Evolutionary conservation across 805 yeast species (phyloP).

Genomic region (Sugiyamaella americana): DNA sequence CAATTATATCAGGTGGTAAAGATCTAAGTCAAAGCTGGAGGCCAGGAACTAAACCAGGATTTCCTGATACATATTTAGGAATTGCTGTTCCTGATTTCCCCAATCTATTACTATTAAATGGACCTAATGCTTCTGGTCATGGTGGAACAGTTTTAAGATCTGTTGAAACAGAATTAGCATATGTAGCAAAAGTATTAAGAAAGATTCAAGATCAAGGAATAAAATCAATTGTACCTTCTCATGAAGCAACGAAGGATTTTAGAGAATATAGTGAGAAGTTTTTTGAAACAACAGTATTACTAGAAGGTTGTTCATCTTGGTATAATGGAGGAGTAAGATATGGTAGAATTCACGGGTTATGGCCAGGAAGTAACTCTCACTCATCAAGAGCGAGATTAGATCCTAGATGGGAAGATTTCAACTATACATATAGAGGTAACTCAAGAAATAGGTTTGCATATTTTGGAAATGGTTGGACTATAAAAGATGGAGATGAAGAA

Average conservation of each 20-base stretch:
- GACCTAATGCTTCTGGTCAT: conserved; percentile 14
- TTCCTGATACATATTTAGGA: conserved; percentile 21
- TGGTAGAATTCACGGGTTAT: conserved; percentile 10
- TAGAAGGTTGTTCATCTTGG: conserved; percentile 4
- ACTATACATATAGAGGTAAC: conserved; percentile 4
- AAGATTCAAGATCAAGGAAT: conserved; percentile 10
- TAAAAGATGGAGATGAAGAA: conserved; percentile 1
- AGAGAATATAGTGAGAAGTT: background rate
- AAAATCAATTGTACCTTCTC: conserved; percentile 9
- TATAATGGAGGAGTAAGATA: conserved; percentile 11
- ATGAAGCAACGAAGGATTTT: conserved; percentile 1
- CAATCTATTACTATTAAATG: conserved; percentile 18
- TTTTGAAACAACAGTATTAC: background rate
- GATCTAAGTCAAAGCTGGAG: conserved; percentile 4
- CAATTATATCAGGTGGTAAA: conserved; percentile 7
- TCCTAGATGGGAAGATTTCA: conserved; percentile 14
- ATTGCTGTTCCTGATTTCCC: conserved; percentile 21
- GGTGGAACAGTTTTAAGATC: conserved; percentile 11
- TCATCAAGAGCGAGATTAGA: conserved; percentile 8
- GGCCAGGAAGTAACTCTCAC: conserved; percentile 9
- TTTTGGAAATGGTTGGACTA: conserved; percentile 12
- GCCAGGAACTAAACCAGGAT: conserved; percentile 18
- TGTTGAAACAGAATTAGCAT: conserved; percentile 8
- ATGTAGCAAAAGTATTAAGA: conserved; percentile 6
- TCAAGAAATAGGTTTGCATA: conserved; percentile 8